Evolutionary conservation across 169 alveolate species (phyloP), one percentile per base, ranked within the genome.

Genomic region (Plasmodium gonderi): DNA sequence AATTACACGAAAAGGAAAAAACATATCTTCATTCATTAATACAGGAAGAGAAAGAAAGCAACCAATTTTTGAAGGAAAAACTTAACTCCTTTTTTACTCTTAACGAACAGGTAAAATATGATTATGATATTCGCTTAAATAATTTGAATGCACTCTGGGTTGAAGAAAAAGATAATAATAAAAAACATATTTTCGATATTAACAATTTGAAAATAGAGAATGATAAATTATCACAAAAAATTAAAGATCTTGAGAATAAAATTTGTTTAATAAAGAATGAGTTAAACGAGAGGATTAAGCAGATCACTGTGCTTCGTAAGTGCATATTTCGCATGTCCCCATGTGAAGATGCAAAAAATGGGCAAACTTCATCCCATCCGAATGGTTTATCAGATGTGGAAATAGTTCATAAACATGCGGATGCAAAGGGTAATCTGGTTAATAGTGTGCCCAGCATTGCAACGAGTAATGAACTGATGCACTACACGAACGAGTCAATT

Each of bases 111-210:
- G 20, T 76, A 54, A 87, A 87, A 76, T 76, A 47, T 38, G 93
- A 87, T 11, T 45, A 76, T 29, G 81, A 87, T 40, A 40, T 75
- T 12, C 65, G 90, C 1, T n/a, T 87, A 7, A 87, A 75, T 54
- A 74, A 87, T 51, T 36, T 87, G 23, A 77, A 87, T 76, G 38
- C 45, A 2, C 45, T 87, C 17, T 87, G 93, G 93, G 33, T 60
- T 0, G 93, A 87, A 67, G 93, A 87, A 67, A 87, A 87, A 33
- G 93, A 87, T 23, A 40, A 60, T 67, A 87, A 87, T 60, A 75
- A 33, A 78, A 87, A 77, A 36, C 23, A n/a, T 14, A 6, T 29
- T 5, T 75, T 67, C 26, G 45, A 74, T 42, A 77, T 87, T 14
- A 74, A 67, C 45, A 75, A 23, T 76, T 44, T 87, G 68, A 74